Evolutionary conservation across 176 grass and related monocot species (phyloP).

Genomic region (Oryza brachyantha): DNA sequence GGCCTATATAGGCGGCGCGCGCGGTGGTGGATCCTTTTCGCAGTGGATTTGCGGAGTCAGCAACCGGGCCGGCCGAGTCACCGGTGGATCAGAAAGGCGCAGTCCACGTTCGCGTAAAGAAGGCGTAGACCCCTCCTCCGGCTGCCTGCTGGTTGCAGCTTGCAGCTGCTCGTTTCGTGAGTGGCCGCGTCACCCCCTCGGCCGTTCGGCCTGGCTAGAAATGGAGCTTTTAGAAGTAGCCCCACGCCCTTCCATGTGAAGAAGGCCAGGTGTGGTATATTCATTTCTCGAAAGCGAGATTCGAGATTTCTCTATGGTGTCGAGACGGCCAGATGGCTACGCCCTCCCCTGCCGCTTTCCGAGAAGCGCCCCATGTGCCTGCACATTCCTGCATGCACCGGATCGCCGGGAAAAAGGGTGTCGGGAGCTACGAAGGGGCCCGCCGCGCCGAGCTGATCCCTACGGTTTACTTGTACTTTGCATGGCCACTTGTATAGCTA

Average conservation of each 20-base stretch:
- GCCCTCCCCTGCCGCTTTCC: slow-evolving; percentile 36
- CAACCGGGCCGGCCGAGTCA: slow-evolving; percentile 46
- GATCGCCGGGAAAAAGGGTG: slow-evolving; percentile 10
- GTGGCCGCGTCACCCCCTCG: slow-evolving; percentile 25
- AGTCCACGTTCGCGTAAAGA: slow-evolving; percentile 44
- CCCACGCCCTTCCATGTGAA: slow-evolving; percentile 28
- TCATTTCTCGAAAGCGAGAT: slow-evolving; percentile 28
- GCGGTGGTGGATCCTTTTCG: slow-evolving; percentile 22
- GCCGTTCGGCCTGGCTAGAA: not conserved
- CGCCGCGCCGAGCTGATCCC: not conserved
- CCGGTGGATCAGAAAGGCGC: slow-evolving; percentile 42
- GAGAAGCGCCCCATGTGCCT: slow-evolving; percentile 53
- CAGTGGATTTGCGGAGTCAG: slow-evolving; percentile 48
- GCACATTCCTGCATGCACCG: slow-evolving; percentile 35
- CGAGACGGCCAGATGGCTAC: not conserved
- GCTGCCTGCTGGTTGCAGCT: not conserved
- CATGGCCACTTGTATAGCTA: not conserved
- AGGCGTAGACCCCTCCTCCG: not conserved
- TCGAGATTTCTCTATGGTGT: slow-evolving; percentile 33
- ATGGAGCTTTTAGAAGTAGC: not conserved
- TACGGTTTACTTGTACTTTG: not conserved
- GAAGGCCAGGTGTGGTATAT: slow-evolving; percentile 44
- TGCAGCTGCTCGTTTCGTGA: not conserved
- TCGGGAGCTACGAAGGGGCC: slow-evolving; percentile 22
- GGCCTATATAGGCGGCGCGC: slow-evolving; percentile 25